phyloP scores from a whole-genome alignment of 345 rosid species.

The Murraya koenigii region DNA sequence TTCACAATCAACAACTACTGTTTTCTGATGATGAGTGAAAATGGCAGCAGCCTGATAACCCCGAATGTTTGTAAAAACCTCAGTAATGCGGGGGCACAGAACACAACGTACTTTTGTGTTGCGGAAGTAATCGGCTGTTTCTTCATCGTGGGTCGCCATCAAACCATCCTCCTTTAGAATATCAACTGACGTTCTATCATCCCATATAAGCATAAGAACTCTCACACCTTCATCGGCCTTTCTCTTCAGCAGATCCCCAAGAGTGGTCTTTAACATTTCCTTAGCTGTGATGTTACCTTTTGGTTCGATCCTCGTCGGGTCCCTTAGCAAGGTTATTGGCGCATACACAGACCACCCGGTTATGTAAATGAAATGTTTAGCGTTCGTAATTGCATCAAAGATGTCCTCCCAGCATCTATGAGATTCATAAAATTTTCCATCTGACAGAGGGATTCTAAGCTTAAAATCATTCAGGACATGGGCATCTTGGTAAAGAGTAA shows the following conservation, averaged over 20 bases:
- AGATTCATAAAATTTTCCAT: slow-evolving; percentile 30
- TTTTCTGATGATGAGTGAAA: slow-evolving; percentile 87
- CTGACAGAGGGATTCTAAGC: slow-evolving; percentile 14
- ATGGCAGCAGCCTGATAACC: slow-evolving; percentile 45
- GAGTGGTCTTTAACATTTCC: slow-evolving; percentile 14
- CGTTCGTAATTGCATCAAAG: slow-evolving; percentile 57
- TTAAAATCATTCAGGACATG: slow-evolving; percentile 40
- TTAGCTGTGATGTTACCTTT: slow-evolving; percentile 17
- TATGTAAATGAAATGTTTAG: slow-evolving; percentile 63
- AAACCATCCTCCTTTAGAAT: slow-evolving; percentile 50
- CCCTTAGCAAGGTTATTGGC: slow-evolving; percentile 53
- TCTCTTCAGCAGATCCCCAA: slow-evolving; percentile 56
- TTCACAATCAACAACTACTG: slow-evolving; percentile 57
- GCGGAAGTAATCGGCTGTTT: slow-evolving; percentile 51
- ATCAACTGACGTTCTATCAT: slow-evolving; percentile 60
- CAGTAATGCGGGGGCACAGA: slow-evolving; percentile 65
- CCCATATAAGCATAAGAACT: slow-evolving; percentile 81
- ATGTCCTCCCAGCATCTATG: slow-evolving; percentile 81
- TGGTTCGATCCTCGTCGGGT: slow-evolving; percentile 30
- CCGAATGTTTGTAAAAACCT: slow-evolving; percentile 38
- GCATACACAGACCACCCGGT: slow-evolving; percentile 80
- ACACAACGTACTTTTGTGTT: slow-evolving; percentile 57
- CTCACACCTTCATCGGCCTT: slow-evolving; percentile 63
- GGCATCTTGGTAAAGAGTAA: slow-evolving; percentile 84
- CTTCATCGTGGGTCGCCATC: slow-evolving; percentile 78